Percentiles rank a stretch among this genome's conserved stretches.
Evolutionary conservation across 1,139 yeast genomes (phyloP).

Genomic region (Suhomyces bolitotheri): DNA sequence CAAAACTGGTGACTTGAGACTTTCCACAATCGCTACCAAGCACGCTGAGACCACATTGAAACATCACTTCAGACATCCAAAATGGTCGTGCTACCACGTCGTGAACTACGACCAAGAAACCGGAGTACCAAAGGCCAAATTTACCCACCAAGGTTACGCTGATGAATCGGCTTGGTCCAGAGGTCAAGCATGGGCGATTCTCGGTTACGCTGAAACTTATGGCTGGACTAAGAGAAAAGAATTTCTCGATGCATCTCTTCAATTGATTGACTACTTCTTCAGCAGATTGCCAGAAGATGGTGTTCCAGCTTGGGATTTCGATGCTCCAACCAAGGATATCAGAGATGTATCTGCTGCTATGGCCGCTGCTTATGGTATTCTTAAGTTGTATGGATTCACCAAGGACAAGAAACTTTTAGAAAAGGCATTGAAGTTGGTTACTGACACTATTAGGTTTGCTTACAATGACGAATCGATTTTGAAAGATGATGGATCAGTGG

Average conservation of each 20-base stretch:
- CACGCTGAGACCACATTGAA: conserved; percentile 29
- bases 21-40: conserved; percentile 25
- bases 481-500: conserved; percentile 15
- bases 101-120: conserved; percentile 22
- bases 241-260: conserved; percentile 24
- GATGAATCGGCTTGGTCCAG: conserved; percentile 30
- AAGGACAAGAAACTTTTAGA: conserved; percentile 14
- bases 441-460: conserved; percentile 10
- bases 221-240: conserved; percentile 21
- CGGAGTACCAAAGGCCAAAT: conserved; percentile 21
- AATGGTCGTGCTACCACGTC: conserved; percentile 26
- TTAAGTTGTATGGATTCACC: conserved; percentile 21
- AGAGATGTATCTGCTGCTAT: conserved; percentile 29
- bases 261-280: conserved; percentile 21
- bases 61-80: conserved; percentile 23
- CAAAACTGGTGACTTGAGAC: conserved; percentile 24
- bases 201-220: conserved; percentile 26
- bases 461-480: conserved; percentile 10
- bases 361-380: conserved; percentile 26
- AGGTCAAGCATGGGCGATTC: conserved; percentile 30
- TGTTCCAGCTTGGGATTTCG: conserved; percentile 30
- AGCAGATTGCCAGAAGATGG: conserved; percentile 24
- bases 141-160: conserved; percentile 27
- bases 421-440: conserved; percentile 14
- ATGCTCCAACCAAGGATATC: conserved; percentile 24